Percentiles rank a stretch among this genome's conserved stretches.
These are phyloP conservation scores for Brassica cretica DNA, from an alignment of 345 rosid species.

Conservation along the genomic window DNA sequence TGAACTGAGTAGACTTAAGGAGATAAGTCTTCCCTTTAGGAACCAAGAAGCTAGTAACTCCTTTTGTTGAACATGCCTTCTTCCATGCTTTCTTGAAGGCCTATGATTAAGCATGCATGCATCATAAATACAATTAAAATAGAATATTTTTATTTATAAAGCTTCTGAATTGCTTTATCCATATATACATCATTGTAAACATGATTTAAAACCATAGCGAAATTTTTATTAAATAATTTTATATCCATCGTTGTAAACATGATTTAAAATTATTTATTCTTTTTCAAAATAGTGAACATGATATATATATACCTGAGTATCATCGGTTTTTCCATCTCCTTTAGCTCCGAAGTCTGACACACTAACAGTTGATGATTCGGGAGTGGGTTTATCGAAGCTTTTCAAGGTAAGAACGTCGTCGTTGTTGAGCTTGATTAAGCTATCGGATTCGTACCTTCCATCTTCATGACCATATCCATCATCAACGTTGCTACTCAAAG, in stretches of 20 bases:
- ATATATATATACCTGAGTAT: constrained; percentile 46
- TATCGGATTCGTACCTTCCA: constrained; percentile 41
- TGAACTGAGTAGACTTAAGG: constrained; percentile 50
- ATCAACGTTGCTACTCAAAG: constrained; percentile 37
- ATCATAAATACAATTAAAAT: background rate
- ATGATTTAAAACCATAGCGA: background rate
- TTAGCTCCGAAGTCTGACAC: constrained; percentile 61
- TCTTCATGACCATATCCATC: constrained; percentile 37
- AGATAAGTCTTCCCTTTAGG: constrained; percentile 54
- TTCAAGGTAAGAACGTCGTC: constrained; percentile 36
- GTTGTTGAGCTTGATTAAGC: constrained; percentile 34
- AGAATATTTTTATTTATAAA: background rate
- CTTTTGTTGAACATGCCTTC: constrained; percentile 61
- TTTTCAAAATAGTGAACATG: too few relatives aligned
- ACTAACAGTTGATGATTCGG: constrained; percentile 32
- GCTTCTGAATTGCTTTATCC: background rate
- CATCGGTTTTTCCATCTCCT: constrained; percentile 62
- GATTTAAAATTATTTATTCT: background rate
- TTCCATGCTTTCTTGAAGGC: constrained; percentile 80
- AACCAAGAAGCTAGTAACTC: constrained; percentile 47
- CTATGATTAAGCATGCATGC: constrained; percentile 39
- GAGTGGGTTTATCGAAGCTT: constrained; percentile 12
- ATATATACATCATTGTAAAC: background rate
- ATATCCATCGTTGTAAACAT: background rate
- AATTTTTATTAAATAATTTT: background rate